Conservation (phyloP, 768 basidiomycete genomes). For the Pleurotus tuoliensis region DNA sequence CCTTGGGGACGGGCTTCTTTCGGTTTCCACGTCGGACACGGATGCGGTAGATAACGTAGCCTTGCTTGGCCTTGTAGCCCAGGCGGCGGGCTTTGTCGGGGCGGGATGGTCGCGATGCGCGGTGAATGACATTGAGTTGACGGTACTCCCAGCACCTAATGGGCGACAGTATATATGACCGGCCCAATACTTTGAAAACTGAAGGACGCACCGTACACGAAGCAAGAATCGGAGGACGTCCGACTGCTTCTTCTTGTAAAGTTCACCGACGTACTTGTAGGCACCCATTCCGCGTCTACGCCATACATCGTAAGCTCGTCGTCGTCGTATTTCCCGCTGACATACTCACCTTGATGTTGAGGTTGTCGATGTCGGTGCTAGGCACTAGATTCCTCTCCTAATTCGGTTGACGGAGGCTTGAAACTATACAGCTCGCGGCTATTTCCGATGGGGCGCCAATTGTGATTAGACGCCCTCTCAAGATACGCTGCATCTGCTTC, state of each 20-base stretch:
- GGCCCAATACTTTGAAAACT: not conserved
- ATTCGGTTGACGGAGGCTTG: constrained; percentile 21
- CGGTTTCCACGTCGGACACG: constrained; percentile 98
- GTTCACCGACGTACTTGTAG: constrained; percentile 94
- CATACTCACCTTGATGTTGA: constrained; percentile 36
- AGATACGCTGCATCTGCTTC: too few relatives aligned
- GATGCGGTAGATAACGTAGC: constrained; percentile 96
- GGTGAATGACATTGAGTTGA: constrained; percentile 96
- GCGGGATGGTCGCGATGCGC: constrained; percentile 95
- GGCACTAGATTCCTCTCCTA: constrained; percentile 17
- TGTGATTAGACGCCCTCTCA: too few relatives aligned
- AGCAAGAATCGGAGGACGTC: constrained; percentile 97
- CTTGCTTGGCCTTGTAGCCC: constrained; percentile 99
- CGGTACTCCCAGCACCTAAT: constrained; percentile 96
- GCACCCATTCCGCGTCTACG: constrained; percentile 74
- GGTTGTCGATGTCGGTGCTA: constrained; percentile 30
- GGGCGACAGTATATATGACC: constrained; percentile 3
- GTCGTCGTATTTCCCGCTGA: constrained; percentile 11
- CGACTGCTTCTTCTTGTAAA: constrained; percentile 98
- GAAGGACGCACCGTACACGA: constrained; percentile 75
- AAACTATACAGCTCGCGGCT: constrained; percentile 38
- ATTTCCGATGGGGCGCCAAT: constrained; percentile 17
- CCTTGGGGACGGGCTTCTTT: constrained; percentile 98
- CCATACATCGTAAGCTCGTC: constrained; percentile 15
- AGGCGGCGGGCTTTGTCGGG: constrained; percentile 99